Percentiles rank a stretch among this genome's conserved stretches.
Evolutionary conservation across 1,139 yeast species (phyloP).

Genomic region (Kluyveromyces sp.): DNA sequence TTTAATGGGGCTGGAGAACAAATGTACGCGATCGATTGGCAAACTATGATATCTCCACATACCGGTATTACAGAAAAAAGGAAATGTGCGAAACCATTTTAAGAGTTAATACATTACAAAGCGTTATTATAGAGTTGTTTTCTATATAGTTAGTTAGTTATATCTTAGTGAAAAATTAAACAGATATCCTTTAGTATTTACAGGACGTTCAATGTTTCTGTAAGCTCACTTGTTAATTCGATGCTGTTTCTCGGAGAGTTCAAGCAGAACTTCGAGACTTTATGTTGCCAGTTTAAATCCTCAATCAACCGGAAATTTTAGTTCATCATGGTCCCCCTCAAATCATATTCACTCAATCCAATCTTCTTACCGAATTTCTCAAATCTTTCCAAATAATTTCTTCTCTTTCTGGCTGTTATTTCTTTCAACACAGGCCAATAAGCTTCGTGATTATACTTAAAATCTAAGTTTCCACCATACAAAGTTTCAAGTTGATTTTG

Average conservation of each 20-base stretch:
- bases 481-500: slow-evolving; percentile 70
- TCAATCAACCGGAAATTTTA: slow-evolving; percentile 33
- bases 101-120: not conserved
- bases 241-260: too few species aligned
- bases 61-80: slow-evolving; percentile 73
- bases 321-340: slow-evolving; percentile 47
- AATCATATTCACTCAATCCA: slow-evolving; percentile 77
- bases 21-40: slow-evolving; percentile 94
- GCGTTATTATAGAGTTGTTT: too few species aligned
- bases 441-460: slow-evolving; percentile 66
- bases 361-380: slow-evolving; percentile 57
- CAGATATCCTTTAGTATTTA: too few species aligned
- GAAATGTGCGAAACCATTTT: slow-evolving; percentile 89
- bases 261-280: not conserved
- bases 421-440: slow-evolving; percentile 72
- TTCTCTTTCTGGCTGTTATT: slow-evolving; percentile 50
- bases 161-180: too few species aligned
- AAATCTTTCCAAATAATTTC: slow-evolving; percentile 54
- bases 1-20: slow-evolving; percentile 65
- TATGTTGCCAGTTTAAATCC: not conserved
- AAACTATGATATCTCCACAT: slow-evolving; percentile 77
- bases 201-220: too few species aligned
- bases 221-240: too few species aligned
- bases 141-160: too few species aligned
- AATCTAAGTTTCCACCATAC: slow-evolving; percentile 77